Evolutionary conservation across 371 early-diverging fungal species (phyloP).

Genomic region (Mortierella sp.): DNA sequence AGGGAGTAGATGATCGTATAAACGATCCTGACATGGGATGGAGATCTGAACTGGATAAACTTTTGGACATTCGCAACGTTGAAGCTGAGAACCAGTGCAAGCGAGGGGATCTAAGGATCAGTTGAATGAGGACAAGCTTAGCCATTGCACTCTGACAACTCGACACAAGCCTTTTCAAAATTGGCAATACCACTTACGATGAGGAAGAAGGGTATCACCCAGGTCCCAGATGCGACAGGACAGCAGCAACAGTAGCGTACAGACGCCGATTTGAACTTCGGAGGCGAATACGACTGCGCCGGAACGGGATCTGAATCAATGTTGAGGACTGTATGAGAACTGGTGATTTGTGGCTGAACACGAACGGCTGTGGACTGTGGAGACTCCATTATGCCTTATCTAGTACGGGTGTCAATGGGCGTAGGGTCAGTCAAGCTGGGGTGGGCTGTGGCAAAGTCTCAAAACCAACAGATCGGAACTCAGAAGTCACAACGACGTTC

Average conservation of each 20-base stretch:
- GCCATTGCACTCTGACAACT: too few relatives aligned
- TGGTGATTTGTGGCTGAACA: too few relatives aligned
- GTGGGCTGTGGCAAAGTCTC: too few relatives aligned
- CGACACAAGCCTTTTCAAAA: too few relatives aligned
- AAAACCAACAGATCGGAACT: too few relatives aligned
- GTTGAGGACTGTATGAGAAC: too few relatives aligned
- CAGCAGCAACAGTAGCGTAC: slow-evolving; percentile 11
- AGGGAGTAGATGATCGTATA: slow-evolving; percentile 32
- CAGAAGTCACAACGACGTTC: too few relatives aligned
- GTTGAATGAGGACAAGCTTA: too few relatives aligned
- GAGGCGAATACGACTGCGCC: background rate
- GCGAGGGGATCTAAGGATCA: slow-evolving; percentile 28
- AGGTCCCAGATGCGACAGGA: slow-evolving; percentile 7
- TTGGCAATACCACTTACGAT: slow-evolving; percentile 20
- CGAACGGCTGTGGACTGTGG: too few relatives aligned
- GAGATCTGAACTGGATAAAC: slow-evolving; percentile 23
- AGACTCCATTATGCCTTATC: too few relatives aligned
- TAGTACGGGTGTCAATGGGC: too few relatives aligned
- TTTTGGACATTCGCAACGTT: slow-evolving; percentile 18
- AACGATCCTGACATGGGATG: slow-evolving; percentile 24
- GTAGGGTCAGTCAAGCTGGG: too few relatives aligned
- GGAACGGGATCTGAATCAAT: background rate
- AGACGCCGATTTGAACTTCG: background rate
- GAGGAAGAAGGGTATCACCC: slow-evolving; percentile 13
- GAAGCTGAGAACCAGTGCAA: slow-evolving; percentile 29